Evolutionary conservation across 78 protist species (phyloP), one percentile per base, ranked within the genome.

Genomic region (Dictyostelium intermedium): DNA sequence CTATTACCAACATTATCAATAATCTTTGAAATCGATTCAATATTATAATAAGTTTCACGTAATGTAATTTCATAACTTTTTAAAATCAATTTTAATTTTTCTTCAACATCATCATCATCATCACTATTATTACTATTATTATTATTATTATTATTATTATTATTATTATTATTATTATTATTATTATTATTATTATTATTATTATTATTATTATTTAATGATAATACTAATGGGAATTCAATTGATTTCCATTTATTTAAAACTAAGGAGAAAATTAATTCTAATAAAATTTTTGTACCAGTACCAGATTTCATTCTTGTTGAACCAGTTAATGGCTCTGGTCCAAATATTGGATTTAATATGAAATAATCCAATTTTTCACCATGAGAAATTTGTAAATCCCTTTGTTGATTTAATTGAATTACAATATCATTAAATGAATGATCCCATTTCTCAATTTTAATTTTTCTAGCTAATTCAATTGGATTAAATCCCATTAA

Each of bases 221-320:
- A 14, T 20, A 35, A 20, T 10, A 3, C 30, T 63, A 27, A 37
- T 25, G 32, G 39, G n/a, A 18, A 60, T 41, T 27, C 79, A 5
- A 13, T 76, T 53, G 85, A 2, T 45, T 30, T 32, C 85, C 86
- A 32, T 32, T 53, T 16, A 60, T 9, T 30, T n/a, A 83, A 30
- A 32, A 41, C 45, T 5, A 80, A 20, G 5, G 94, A 63, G 25
- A 94, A 61, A 7, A 94, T 53, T 1, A 81, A 16, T 45, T 91
- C 95, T 34, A 96, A 53, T 20, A 96, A 83, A 2, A 98, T 78
- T 39, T 91, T 86, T 10, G 98, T 98, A 7, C 95, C 91, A 0
- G 96, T 56, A 16, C 98, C 98, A 39, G 96, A 85, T 81, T 98
- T 98, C 98, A 98, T 98, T 60, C 98, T 74, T 0, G 98, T 96